Percentiles rank a stretch among this genome's conserved stretches.
Evolutionary conservation across 768 basidiomycete genomes (phyloP).

Genomic region (Lentinula sp.): DNA sequence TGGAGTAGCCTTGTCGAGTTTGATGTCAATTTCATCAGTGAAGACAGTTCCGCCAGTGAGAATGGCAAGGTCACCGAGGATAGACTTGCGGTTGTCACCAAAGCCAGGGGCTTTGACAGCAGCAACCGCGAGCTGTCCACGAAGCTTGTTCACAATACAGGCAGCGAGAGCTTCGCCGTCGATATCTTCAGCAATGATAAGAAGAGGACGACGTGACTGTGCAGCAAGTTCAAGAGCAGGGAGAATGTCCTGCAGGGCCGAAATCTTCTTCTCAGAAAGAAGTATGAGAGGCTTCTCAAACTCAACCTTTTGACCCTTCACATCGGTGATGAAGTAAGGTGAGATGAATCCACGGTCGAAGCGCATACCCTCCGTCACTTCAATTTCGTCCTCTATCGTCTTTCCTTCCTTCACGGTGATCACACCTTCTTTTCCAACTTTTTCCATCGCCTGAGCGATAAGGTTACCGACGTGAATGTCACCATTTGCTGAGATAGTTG

Average conservation of each 20-base stretch:
- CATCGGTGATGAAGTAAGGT: conserved; percentile 97
- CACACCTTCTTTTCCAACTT: conserved; percentile 98
- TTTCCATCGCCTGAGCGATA: conserved; percentile 99
- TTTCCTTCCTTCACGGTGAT: conserved; percentile 99
- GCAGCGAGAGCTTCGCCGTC: conserved; percentile 98
- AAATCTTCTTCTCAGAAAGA: conserved; percentile 98
- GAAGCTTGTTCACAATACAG: conserved; percentile 98
- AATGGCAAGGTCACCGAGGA: conserved; percentile 95
- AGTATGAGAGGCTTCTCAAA: conserved; percentile 95
- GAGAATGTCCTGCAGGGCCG: conserved; percentile 88
- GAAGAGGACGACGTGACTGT: conserved; percentile 78
- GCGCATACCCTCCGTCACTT: conserved; percentile 99
- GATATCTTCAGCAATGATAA: conserved; percentile 97
- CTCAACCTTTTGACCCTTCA: conserved; percentile 93
- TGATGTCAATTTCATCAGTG: conserved; percentile 94
- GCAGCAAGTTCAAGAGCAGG: conserved; percentile 82
- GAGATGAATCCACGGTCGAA: conserved; percentile 99
- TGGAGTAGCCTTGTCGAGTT: conserved; percentile 83
- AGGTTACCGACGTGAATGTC: conserved; percentile 89
- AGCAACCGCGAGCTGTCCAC: conserved; percentile 90
- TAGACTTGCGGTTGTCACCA: conserved; percentile 98
- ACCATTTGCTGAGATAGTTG: conserved; percentile 83
- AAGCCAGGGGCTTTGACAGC: conserved; percentile 98
- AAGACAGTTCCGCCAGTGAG: conserved; percentile 98
- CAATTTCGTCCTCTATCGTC: conserved; percentile 98